Evolutionary conservation across 2,329 filamentous ascomycete species (phyloP).

Genomic region (Lachnum nothofagi): DNA sequence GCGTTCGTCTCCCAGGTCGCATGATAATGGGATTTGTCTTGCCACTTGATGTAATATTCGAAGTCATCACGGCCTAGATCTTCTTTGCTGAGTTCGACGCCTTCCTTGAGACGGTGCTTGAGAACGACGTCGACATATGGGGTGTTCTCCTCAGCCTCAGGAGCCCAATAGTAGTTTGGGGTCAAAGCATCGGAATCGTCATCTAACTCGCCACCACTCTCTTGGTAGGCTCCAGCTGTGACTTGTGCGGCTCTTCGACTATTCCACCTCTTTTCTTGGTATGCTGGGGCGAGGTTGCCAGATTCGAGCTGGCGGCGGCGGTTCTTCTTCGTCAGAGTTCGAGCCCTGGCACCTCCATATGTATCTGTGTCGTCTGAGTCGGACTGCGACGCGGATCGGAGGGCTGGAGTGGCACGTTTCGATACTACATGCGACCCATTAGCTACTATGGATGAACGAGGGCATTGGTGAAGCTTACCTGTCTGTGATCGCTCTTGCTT

Average conservation of each 20-base stretch:
- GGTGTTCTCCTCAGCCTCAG: slow-evolving; percentile 67
- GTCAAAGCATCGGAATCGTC: slow-evolving; percentile 60
- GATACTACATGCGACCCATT: slow-evolving; percentile 43
- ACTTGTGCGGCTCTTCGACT: slow-evolving; percentile 76
- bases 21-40: slow-evolving; percentile 89
- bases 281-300: slow-evolving; percentile 57
- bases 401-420: slow-evolving; percentile 53
- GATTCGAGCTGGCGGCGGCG: slow-evolving; percentile 68
- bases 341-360: slow-evolving; percentile 72
- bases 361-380: slow-evolving; percentile 66
- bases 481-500: slow-evolving; percentile 61
- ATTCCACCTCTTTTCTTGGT: slow-evolving; percentile 85
- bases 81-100: slow-evolving; percentile 48
- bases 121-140: slow-evolving; percentile 89
- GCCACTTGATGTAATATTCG: slow-evolving; percentile 94
- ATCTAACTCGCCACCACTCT: slow-evolving; percentile 61
- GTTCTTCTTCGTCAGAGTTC: slow-evolving; percentile 68
- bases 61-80: slow-evolving; percentile 69
- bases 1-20: slow-evolving; percentile 88
- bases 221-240: slow-evolving; percentile 57
- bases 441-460: slow-evolving; percentile 11
- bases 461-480: slow-evolving; percentile 43
- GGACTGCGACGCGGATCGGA: slow-evolving; percentile 55
- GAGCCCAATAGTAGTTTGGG: slow-evolving; percentile 66
- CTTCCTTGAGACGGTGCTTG: slow-evolving; percentile 75